Conservation (phyloP, 345 rosid species). For the Iberis pinnata region DNA sequence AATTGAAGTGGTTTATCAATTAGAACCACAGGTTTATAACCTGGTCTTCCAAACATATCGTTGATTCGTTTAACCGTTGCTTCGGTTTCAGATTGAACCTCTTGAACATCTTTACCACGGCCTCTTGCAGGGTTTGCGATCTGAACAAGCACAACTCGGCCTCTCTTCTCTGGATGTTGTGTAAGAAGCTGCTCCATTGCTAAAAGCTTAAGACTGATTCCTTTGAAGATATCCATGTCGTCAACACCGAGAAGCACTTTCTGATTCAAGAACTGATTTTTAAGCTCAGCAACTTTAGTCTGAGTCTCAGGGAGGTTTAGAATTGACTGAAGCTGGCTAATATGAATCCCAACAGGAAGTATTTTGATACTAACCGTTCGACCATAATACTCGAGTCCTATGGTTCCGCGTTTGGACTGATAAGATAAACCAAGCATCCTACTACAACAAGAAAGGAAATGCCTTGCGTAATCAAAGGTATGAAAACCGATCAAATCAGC, state of each 20-base stretch:
- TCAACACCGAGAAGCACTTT: constrained; percentile 83
- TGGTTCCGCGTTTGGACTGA: constrained; percentile 84
- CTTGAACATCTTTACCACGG: constrained; percentile 79
- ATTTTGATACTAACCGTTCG: constrained; percentile 86
- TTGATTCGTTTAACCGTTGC: constrained; percentile 70
- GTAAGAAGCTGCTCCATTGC: constrained; percentile 88
- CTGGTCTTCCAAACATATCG: constrained; percentile 61
- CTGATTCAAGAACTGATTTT: constrained; percentile 48
- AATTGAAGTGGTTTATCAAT: constrained; percentile 68
- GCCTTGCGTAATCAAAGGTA: constrained; percentile 92
- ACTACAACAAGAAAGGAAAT: constrained; percentile 88
- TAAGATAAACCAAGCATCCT: constrained; percentile 90
- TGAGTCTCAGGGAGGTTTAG: constrained; percentile 69
- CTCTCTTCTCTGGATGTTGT: constrained; percentile 60
- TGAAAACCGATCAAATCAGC: constrained; percentile 87
- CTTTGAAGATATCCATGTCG: constrained; percentile 96
- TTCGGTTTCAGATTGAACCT: constrained; percentile 67
- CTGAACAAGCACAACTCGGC: constrained; percentile 82
- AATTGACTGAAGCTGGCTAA: constrained; percentile 70
- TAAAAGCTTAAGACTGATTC: constrained; percentile 83
- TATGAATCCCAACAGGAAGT: constrained; percentile 89
- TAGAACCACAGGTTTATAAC: constrained; percentile 67
- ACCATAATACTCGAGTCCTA: constrained; percentile 85
- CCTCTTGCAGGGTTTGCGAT: constrained; percentile 96
- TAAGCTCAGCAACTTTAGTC: constrained; percentile 56